Conservation (phyloP, 805 yeast genomes). For the Suhomyces sp. region DNA sequence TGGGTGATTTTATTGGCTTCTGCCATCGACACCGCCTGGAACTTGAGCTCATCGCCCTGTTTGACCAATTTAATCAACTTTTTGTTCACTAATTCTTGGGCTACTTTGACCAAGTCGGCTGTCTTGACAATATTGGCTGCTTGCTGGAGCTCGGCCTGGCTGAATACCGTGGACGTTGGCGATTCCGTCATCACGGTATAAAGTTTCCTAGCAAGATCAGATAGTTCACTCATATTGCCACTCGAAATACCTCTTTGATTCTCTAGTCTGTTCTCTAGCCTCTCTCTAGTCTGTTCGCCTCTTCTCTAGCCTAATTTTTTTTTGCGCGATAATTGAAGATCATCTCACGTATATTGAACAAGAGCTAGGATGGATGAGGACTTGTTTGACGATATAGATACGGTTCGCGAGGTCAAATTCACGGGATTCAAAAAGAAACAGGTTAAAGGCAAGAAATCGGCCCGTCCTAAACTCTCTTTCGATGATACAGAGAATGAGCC, state of each 20-base stretch:
- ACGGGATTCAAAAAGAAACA: background rate
- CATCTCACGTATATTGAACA: background rate
- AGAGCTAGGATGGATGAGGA: background rate
- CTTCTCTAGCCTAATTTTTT: background rate
- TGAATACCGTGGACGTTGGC: conserved; percentile 49
- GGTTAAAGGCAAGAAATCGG: background rate
- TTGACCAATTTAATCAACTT: conserved; percentile 69
- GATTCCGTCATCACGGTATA: conserved; percentile 62
- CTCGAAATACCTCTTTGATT: background rate
- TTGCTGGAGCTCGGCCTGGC: conserved; percentile 66
- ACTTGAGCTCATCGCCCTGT: conserved; percentile 63
- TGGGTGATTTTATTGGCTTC: conserved; percentile 77
- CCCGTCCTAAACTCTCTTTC: background rate
- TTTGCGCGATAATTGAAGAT: background rate
- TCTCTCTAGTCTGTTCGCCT: background rate
- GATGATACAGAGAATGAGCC: background rate
- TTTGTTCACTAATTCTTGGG: conserved; percentile 52
- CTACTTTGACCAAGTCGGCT: conserved; percentile 44
- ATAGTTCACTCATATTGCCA: conserved; percentile 24
- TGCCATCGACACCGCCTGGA: conserved; percentile 66
- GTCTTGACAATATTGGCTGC: conserved; percentile 43
- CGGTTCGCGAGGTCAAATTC: background rate
- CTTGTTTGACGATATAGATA: background rate
- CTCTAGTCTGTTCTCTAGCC: background rate
- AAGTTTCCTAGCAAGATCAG: conserved; percentile 52